A percentile compares a stretch with the other conserved stretches of the same genome.
These are phyloP conservation scores for Amaranthus tricolor DNA, from an alignment of 179 eudicot genomes.

Conservation along the genomic window DNA sequence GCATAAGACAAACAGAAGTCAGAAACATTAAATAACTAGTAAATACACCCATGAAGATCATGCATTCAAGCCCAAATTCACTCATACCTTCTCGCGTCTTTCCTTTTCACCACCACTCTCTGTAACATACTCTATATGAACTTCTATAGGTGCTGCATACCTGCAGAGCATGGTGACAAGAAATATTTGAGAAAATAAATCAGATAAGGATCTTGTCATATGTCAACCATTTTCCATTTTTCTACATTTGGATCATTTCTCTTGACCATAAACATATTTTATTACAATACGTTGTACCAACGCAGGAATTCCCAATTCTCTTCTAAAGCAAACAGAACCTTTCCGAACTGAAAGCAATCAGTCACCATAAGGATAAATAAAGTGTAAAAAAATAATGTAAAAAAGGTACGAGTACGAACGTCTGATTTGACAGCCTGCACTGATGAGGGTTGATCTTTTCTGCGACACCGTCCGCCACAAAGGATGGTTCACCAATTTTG, in stretches of 20 bases:
- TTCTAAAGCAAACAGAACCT: too few species aligned
- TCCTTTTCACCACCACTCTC: conserved; percentile 36
- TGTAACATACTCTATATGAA: conserved; percentile 43
- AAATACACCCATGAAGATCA: neutral
- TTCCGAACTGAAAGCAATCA: neutral
- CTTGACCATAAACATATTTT: too few species aligned
- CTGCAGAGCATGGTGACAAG: conserved; percentile 32
- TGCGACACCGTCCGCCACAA: conserved; percentile 33
- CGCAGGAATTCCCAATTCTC: too few species aligned
- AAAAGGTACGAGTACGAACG: conserved; percentile 37
- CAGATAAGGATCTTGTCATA: neutral
- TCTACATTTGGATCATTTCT: neutral
- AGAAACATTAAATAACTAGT: neutral
- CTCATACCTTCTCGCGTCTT: conserved; percentile 36
- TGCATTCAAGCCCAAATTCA: neutral
- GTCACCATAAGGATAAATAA: neutral
- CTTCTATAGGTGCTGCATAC: conserved; percentile 88
- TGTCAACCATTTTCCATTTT: conserved; percentile 1
- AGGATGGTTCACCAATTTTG: conserved; percentile 59
- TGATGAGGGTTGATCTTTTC: conserved; percentile 51
- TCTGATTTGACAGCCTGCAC: conserved; percentile 77
- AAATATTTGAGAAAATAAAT: neutral
- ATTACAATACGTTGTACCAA: too few species aligned
- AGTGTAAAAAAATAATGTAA: conserved; percentile 2
- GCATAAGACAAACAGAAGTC: conserved; percentile 13